Evolutionary conservation across 345 rosid genomes (phyloP).

Genomic region (Syzygium oleosum): DNA sequence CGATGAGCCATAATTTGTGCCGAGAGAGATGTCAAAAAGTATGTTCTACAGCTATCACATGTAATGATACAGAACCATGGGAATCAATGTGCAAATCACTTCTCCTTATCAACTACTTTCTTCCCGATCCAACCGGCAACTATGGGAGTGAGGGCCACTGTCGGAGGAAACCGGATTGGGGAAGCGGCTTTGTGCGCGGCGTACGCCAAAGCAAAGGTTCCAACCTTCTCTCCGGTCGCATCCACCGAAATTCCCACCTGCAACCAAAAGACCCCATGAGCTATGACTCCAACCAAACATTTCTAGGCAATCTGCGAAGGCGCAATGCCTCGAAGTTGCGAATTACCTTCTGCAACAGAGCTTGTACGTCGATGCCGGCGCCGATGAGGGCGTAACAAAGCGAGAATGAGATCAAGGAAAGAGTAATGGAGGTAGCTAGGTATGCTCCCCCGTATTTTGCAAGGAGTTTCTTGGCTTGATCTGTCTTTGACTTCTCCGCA

Average conservation of each 20-base stretch:
- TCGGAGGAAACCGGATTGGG: conserved; percentile 89
- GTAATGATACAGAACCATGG: not conserved
- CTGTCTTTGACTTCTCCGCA: conserved; percentile 50
- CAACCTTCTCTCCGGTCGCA: conserved; percentile 75
- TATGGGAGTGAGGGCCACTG: conserved; percentile 79
- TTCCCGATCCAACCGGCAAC: conserved; percentile 91
- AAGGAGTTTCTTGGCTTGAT: conserved; percentile 73
- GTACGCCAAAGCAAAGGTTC: conserved; percentile 79
- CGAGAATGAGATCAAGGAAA: conserved; percentile 73
- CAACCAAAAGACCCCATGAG: not conserved
- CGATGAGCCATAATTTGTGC: not conserved
- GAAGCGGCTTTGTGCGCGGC: conserved; percentile 98
- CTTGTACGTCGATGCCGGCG: conserved; percentile 73
- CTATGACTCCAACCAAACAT: not conserved
- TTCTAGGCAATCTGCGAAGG: not conserved
- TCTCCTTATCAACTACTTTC: conserved; percentile 40
- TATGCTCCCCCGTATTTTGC: conserved; percentile 94
- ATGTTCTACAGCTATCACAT: not conserved
- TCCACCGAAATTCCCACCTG: conserved; percentile 71
- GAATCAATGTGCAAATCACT: conserved; percentile 1
- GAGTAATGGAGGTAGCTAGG: conserved; percentile 84
- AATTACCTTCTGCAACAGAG: conserved; percentile 60
- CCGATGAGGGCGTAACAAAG: conserved; percentile 60
- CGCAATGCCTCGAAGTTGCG: not conserved
- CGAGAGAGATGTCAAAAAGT: not conserved